Conservation (phyloP, 345 rosid species). For the Gossypium rotundifolium region DNA sequence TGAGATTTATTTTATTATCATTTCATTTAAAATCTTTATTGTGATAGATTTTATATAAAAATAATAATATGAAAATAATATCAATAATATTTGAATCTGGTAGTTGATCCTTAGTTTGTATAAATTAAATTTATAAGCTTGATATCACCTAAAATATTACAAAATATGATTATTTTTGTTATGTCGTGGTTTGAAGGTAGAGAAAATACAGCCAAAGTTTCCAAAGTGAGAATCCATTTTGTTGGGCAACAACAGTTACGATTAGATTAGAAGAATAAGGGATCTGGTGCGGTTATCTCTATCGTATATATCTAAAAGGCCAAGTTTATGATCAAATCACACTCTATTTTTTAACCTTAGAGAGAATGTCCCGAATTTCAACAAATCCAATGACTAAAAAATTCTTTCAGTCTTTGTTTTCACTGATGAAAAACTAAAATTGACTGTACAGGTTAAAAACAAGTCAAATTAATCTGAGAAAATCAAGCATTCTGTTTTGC, state of each 20-base stretch:
- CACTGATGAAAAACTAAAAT: neutral
- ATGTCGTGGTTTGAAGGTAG: too few relatives aligned
- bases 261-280: neutral
- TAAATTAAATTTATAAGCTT: too few relatives aligned
- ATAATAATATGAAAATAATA: too few relatives aligned
- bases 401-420: neutral
- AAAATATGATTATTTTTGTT: too few relatives aligned
- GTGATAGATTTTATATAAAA: too few relatives aligned
- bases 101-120: too few relatives aligned
- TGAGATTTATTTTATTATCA: too few relatives aligned
- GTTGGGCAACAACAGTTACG: neutral
- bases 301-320: neutral
- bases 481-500: conserved; percentile 26
- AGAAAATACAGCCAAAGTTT: too few relatives aligned
- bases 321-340: neutral
- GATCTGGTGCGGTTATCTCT: neutral
- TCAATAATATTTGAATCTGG: too few relatives aligned
- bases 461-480: conserved; percentile 17
- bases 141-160: too few relatives aligned
- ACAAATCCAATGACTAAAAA: neutral
- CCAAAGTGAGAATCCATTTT: neutral
- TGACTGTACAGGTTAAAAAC: neutral
- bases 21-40: too few relatives aligned
- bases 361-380: neutral
- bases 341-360: too few relatives aligned